These are phyloP conservation scores for Wickerhamomyces kurtzmanii DNA, from an alignment of 805 yeast genomes.

Conservation along the genomic window DNA sequence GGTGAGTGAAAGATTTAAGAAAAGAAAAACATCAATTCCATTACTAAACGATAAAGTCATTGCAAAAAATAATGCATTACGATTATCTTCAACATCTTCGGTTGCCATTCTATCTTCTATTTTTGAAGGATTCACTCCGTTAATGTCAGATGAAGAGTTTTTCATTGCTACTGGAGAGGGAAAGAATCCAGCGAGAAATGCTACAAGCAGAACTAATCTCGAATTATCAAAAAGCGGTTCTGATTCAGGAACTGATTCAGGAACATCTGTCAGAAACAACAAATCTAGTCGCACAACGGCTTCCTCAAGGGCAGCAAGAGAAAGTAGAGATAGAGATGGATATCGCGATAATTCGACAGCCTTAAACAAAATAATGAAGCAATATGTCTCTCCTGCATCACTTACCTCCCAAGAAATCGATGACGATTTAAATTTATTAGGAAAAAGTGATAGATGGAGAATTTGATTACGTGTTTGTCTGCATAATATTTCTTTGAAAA, in stretches of 20 bases:
- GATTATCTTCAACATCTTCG: too few relatives aligned
- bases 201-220: neutral
- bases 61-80: neutral
- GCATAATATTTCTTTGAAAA: too few relatives aligned
- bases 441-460: conserved; percentile 4
- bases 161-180: conserved; percentile 16
- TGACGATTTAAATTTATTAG: conserved; percentile 17
- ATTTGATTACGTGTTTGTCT: too few relatives aligned
- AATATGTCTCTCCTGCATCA: conserved; percentile 18
- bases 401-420: conserved; percentile 18
- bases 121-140: conserved; percentile 21
- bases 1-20: neutral
- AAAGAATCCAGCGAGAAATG: conserved; percentile 8
- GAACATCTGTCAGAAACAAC: conserved; percentile 2
- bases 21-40: conserved; percentile 2
- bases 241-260: conserved; percentile 4
- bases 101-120: conserved; percentile 6
- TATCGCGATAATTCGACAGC: conserved; percentile 6
- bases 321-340: conserved; percentile 3
- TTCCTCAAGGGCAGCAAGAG: conserved; percentile 2
- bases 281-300: conserved; percentile 1
- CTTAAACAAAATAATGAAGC: conserved; percentile 16
- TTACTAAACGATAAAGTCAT: conserved; percentile 1
- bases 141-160: conserved; percentile 23
- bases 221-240: neutral